These are phyloP conservation scores for Macrocybe gigantea DNA, from an alignment of 768 basidiomycete species.

Conservation along the genomic window DNA sequence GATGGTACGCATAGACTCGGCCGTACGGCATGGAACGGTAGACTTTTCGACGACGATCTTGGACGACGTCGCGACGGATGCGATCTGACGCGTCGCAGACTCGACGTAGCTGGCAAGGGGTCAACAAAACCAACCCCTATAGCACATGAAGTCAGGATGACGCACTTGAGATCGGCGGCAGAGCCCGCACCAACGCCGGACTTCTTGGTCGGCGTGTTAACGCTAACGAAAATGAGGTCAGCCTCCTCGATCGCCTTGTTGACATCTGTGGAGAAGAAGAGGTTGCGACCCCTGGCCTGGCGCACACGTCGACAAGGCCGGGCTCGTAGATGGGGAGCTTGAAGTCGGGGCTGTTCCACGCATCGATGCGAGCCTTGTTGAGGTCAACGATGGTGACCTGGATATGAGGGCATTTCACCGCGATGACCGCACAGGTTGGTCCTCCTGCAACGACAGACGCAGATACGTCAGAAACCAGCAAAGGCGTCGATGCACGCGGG, in stretches of 20 bases:
- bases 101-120: conserved; percentile 78
- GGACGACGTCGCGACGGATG: conserved; percentile 79
- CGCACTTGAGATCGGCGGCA: conserved; percentile 95
- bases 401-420: conserved; percentile 89
- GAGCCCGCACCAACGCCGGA: conserved; percentile 95
- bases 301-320: conserved; percentile 91
- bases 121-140: conserved; percentile 3
- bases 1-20: conserved; percentile 99
- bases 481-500: not conserved
- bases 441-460: conserved; percentile 51
- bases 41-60: conserved; percentile 99
- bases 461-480: conserved; percentile 1
- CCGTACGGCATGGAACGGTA: conserved; percentile 97
- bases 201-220: conserved; percentile 99
- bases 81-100: conserved; percentile 93
- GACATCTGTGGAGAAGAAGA: conserved; percentile 96
- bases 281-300: conserved; percentile 83
- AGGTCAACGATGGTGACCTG: conserved; percentile 97
- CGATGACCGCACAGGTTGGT: conserved; percentile 93
- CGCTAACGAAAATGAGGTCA: conserved; percentile 96
- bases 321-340: conserved; percentile 96
- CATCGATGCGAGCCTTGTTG: conserved; percentile 90
- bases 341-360: conserved; percentile 90
- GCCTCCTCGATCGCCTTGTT: conserved; percentile 91
- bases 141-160: conserved; percentile 7